phyloP scores from a whole-genome alignment of 495 filamentous ascomycete species.

The Podospora fimiseda region DNA sequence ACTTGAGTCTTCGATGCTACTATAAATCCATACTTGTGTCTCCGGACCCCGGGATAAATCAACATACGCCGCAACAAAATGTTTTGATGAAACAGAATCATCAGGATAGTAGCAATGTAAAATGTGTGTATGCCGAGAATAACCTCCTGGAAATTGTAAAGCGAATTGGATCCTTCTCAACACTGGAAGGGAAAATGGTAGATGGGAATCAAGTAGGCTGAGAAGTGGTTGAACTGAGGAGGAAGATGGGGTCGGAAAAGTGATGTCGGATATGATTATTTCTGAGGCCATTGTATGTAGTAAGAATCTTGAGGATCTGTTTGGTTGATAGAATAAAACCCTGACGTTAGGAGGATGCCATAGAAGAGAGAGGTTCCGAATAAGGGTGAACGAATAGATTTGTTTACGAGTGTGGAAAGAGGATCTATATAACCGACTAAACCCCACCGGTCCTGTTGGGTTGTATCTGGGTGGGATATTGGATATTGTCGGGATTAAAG shows the following conservation, averaged over 20 bases:
- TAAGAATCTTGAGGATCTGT: too few species aligned
- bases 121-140: conserved; percentile 26
- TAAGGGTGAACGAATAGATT: too few species aligned
- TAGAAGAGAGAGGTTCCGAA: too few species aligned
- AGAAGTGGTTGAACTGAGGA: conserved; percentile 34
- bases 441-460: too few species aligned
- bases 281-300: too few species aligned
- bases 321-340: too few species aligned
- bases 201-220: conserved; percentile 38
- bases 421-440: too few species aligned
- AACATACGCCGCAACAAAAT: conserved; percentile 49
- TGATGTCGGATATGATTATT: conserved; percentile 4
- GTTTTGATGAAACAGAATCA: too few species aligned
- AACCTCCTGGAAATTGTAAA: conserved; percentile 30
- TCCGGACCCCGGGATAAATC: conserved; percentile 52
- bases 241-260: conserved; percentile 28
- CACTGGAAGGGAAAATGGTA: conserved; percentile 51
- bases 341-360: too few species aligned
- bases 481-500: too few species aligned
- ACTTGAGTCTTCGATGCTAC: conserved; percentile 46
- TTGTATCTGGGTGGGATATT: too few species aligned
- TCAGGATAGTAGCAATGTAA: conserved; percentile 32
- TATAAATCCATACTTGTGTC: conserved; percentile 57
- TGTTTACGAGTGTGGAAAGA: too few species aligned
- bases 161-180: conserved; percentile 55